Evolutionary conservation across 2,329 filamentous ascomycete genomes (phyloP), one percentile per base, ranked within the genome.

Genomic region (Calonectria montana): DNA sequence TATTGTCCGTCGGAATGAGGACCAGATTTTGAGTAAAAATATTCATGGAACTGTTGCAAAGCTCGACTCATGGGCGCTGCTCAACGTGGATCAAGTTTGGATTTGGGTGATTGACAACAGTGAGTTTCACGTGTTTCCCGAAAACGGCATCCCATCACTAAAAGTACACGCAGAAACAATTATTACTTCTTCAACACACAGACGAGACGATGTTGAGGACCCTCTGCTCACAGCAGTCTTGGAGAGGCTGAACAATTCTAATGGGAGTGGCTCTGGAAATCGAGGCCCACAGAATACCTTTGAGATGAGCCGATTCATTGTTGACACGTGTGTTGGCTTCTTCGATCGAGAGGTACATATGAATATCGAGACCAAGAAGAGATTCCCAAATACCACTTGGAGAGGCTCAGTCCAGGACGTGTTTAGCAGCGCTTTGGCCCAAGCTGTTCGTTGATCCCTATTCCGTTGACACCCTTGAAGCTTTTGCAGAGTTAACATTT

Each of bases 71-170:
- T 74, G 71, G 67, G 27, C 63, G 2, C 7, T 76, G 18, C 29
- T 76, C 2, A 50, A 67, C 27, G 75, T 76, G 4, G 65, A 70
- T n/a, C 72, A 76, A n/a, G 67, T 76, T 3, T 76, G 73, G 75
- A n/a, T 73, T 25, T 76, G 75, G 75, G 50, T 65, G 0, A 65
- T 76, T 25, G 66, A 43, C 7, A 45, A 73, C 10, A 71, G 75
- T 76, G n/a, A 9, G 70, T 53, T 16, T 27, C 4, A 13, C 0
- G n/a, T 39, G 5, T 10, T 1, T 31, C 16, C 27, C 7, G 16
- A 15, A 7, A 1, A 18, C 13, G 16, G 7, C 4, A 3, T 4
- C 15, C n/a, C 2, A 39, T 8, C 4, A 39, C 35, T 59, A 16
- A 59, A 16, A 27, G 10, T 15, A 2, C 2, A 23, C 16, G 4